Evolutionary conservation across 352 stramenopile species (phyloP).

Genomic region (Globisporangium echinulatum): DNA sequence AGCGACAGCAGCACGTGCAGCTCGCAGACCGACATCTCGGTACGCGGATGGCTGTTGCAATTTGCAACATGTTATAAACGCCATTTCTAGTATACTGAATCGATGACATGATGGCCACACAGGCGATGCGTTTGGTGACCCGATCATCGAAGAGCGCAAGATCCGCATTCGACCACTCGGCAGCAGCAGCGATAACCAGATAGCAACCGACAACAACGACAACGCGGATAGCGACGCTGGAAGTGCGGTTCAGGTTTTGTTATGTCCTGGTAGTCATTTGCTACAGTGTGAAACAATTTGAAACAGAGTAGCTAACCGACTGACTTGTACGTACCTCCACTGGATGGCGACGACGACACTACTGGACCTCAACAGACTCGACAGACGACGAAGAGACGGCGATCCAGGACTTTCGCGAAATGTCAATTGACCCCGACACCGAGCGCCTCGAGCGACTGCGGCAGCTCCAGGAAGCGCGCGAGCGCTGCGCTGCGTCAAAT

Average conservation of each 20-base stretch:
- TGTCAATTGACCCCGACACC: conserved; percentile 48
- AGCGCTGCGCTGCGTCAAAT: background rate
- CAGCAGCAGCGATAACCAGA: conserved; percentile 13
- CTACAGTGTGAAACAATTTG: too few relatives aligned
- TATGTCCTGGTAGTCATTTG: too few relatives aligned
- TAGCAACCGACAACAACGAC: background rate
- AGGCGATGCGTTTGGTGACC: conserved; percentile 69
- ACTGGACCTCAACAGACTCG: background rate
- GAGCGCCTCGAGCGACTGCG: conserved; percentile 33
- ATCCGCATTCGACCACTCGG: conserved; percentile 53
- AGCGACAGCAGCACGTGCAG: conserved; percentile 15
- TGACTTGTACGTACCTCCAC: too few relatives aligned
- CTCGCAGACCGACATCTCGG: conserved; percentile 31
- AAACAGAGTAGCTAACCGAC: too few relatives aligned
- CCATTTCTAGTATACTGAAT: too few relatives aligned
- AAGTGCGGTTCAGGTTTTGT: conserved; percentile 3
- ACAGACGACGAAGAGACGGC: conserved; percentile 31
- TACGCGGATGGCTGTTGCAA: conserved; percentile 6
- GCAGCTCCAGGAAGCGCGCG: conserved; percentile 28
- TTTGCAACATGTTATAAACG: too few relatives aligned
- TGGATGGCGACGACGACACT: too few relatives aligned
- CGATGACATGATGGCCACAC: background rate
- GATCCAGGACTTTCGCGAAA: conserved; percentile 51
- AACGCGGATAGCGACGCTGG: conserved; percentile 19
- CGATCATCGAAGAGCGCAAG: conserved; percentile 74